Evolutionary conservation across 2,329 filamentous ascomycete genomes (phyloP), one percentile per base, ranked within the genome.

Genomic region (Fusarium chaquense): DNA sequence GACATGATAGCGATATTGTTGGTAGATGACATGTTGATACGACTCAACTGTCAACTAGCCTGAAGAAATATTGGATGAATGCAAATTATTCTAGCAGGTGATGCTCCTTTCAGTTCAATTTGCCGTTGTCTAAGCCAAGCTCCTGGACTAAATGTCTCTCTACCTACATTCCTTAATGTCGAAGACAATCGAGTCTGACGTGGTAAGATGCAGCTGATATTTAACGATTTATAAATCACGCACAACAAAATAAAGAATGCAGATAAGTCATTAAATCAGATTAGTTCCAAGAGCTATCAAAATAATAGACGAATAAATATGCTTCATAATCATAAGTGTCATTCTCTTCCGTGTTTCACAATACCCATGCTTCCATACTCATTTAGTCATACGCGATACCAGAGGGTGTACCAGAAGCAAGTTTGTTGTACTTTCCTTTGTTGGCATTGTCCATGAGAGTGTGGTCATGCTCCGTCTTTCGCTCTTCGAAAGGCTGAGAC

Each of bases 341-440:
- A 18, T 28, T 20, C 3, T 6, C 8, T 36, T 36, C 3, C 11
- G 6, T 15, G 2, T 15, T 50, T 5, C 16, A 5, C 12, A 11
- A n/a, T n/a, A 5, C 3, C 24, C 18, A n/a, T 51, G 4, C 2
- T 22, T 28, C n/a, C 12, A 3, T 3, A 28, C 18, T 22, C 4
- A 28, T 36, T 16, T 52, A 52, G 1, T 62, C 70, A 7, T 61
- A 50, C 4, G 33, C 58, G 0, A 73, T 35, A 18, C 70, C 70
- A 1, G 70, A 73, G 0, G 70, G 70, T 3, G 70, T 73, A 0
- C 70, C 70, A 7, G 70, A 73, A 3, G 70, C 11, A 12, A 73
- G 67, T 3, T 58, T 63, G 22, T 73, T 73, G 20, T 73, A 73
- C 56, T 73, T 62, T 33, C 70, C 70, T 15, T 64, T 38, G 7